phyloP scores from a whole-genome alignment of 768 basidiomycete species.

The Leucosporidium yakuticum region DNA sequence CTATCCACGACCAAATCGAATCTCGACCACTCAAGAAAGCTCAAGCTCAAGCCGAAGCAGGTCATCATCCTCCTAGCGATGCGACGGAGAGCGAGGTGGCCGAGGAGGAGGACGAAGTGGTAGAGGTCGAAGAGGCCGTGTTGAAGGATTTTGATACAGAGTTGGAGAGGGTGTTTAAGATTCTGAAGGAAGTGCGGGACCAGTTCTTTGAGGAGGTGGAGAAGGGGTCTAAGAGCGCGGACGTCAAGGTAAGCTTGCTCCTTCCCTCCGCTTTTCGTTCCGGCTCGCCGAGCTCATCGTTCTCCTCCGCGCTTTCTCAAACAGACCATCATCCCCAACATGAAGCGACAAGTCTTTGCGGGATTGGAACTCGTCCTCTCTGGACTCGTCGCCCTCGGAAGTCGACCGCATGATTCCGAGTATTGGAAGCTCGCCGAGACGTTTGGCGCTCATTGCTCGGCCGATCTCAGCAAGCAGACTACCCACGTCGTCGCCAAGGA shows the following conservation, averaged over 20 bases:
- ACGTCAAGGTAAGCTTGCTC: slow-evolving; percentile 64
- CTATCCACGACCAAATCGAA: slow-evolving; percentile 33
- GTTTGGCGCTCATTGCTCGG: slow-evolving; percentile 79
- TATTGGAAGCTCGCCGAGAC: slow-evolving; percentile 78
- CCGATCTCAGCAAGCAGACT: slow-evolving; percentile 58
- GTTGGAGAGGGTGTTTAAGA: slow-evolving; percentile 59
- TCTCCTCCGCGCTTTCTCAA: slow-evolving; percentile 4
- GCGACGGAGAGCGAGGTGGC: slow-evolving; percentile 2
- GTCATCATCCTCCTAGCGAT: slow-evolving; percentile 9
- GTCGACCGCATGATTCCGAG: slow-evolving; percentile 49
- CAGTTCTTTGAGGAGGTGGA: slow-evolving; percentile 29
- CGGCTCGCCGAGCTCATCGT: slow-evolving; percentile 38
- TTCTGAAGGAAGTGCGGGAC: slow-evolving; percentile 48
- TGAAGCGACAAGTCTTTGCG: slow-evolving; percentile 68
- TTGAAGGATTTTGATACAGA: slow-evolving; percentile 83
- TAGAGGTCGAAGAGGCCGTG: slow-evolving; percentile 58
- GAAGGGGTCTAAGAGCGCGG: slow-evolving; percentile 39
- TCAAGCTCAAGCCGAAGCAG: slow-evolving; percentile 32
- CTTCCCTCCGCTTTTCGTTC: neutral
- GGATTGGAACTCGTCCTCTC: slow-evolving; percentile 85
- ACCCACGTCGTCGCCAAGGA: slow-evolving; percentile 92
- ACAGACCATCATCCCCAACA: slow-evolving; percentile 75
- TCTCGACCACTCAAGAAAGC: slow-evolving; percentile 50
- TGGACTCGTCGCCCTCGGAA: slow-evolving; percentile 87
- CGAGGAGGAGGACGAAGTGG: slow-evolving; percentile 46